These are phyloP conservation scores for Trichoderma citrinoviride DNA, from an alignment of 2,329 filamentous ascomycete genomes.

Conservation along the genomic window DNA sequence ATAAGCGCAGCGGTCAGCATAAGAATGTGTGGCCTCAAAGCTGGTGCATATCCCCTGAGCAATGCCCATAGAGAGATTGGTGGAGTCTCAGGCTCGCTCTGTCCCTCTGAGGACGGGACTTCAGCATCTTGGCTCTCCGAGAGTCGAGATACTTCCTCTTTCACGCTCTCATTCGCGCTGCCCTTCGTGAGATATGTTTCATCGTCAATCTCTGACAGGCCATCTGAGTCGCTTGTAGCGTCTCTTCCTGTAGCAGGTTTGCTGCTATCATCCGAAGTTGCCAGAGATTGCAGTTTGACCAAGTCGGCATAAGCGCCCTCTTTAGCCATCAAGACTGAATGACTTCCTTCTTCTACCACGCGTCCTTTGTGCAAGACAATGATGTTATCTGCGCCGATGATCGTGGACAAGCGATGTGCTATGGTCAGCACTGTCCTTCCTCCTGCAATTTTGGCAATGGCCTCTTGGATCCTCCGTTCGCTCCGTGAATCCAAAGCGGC, in stretches of 20 bases:
- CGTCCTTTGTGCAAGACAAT: slow-evolving; percentile 60
- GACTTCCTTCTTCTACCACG: slow-evolving; percentile 61
- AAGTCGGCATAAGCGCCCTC: slow-evolving; percentile 51
- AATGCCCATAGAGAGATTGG: not conserved
- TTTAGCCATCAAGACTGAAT: slow-evolving; percentile 53
- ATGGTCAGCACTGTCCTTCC: slow-evolving; percentile 64
- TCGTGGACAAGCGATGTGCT: slow-evolving; percentile 59
- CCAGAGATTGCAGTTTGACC: slow-evolving; percentile 33
- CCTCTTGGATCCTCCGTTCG: slow-evolving; percentile 45
- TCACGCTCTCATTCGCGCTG: not conserved
- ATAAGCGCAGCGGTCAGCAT: slow-evolving; percentile 39
- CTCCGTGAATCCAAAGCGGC: slow-evolving; percentile 46
- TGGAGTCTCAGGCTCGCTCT: not conserved
- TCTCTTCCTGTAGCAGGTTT: not conserved
- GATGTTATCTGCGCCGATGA: slow-evolving; percentile 63
- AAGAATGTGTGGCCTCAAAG: slow-evolving; percentile 21
- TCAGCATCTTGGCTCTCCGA: not conserved
- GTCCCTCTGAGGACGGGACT: not conserved
- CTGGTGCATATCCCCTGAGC: slow-evolving; percentile 5
- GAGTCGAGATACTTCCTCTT: not conserved
- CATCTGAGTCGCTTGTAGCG: not conserved
- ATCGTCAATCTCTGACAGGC: not conserved
- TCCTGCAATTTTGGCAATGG: slow-evolving; percentile 38
- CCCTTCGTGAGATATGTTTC: not conserved
- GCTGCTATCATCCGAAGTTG: slow-evolving; percentile 3